phyloP scores from a whole-genome alignment of 2,329 filamentous ascomycete genomes.

The Trichoderma sp. region DNA sequence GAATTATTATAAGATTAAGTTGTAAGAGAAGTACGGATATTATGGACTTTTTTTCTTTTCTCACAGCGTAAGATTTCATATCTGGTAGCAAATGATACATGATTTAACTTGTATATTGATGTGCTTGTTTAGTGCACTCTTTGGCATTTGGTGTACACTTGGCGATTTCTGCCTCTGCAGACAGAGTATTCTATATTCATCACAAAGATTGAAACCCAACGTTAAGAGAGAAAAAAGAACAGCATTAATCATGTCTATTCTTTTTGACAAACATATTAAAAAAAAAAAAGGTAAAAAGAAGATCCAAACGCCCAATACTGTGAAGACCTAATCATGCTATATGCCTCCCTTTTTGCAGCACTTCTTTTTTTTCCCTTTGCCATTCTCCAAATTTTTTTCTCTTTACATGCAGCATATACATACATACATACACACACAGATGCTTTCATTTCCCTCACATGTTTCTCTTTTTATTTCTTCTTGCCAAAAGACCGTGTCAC shows the following conservation, averaged over 20 bases:
- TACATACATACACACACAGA: not conserved
- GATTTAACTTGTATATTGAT: not conserved
- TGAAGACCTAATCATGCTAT: slow-evolving; percentile 20
- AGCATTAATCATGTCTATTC: not conserved
- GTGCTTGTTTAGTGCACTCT: not conserved
- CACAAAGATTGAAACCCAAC: not conserved
- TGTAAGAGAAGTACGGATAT: not conserved
- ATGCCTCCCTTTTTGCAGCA: slow-evolving; percentile 14
- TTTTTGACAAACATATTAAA: slow-evolving; percentile 21
- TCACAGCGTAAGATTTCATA: not conserved
- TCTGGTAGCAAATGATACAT: not conserved
- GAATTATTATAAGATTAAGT: not conserved
- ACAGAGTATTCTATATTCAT: not conserved
- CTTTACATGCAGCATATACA: not conserved
- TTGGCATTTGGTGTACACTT: not conserved
- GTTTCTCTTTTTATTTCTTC: slow-evolving; percentile 40
- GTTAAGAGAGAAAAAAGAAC: not conserved
- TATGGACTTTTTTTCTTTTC: not conserved
- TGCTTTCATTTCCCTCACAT: not conserved
- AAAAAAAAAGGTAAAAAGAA: not conserved
- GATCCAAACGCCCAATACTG: slow-evolving; percentile 24
- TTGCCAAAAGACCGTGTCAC: slow-evolving; percentile 43
- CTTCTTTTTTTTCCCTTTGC: not conserved
- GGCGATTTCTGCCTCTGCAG: not conserved
- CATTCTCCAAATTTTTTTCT: not conserved